These are phyloP conservation scores for Clitoria ternatea DNA, from an alignment of 306 rosid species.

Conservation along the genomic window DNA sequence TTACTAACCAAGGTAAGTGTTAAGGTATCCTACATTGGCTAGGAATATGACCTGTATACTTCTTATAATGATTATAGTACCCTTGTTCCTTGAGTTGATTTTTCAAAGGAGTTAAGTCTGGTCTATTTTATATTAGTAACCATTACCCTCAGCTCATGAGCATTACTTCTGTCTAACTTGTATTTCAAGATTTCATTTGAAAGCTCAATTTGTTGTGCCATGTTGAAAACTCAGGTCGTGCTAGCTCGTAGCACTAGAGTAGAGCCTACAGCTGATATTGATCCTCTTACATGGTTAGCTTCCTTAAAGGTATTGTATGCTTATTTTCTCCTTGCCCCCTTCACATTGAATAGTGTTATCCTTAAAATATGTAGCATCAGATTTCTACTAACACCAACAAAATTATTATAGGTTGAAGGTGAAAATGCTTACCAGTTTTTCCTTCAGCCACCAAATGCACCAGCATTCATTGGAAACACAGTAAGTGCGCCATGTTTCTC, in stretches of 20 bases:
- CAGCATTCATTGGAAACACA: slow-evolving; percentile 91
- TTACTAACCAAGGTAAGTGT: slow-evolving; percentile 63
- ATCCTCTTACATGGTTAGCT: slow-evolving; percentile 75
- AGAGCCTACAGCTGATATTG: slow-evolving; percentile 58
- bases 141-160: background rate
- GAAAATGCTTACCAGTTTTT: slow-evolving; percentile 77
- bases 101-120: too few relatives aligned
- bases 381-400: slow-evolving; percentile 14
- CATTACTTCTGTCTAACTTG: slow-evolving; percentile 1
- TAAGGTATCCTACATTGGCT: too few relatives aligned
- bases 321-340: background rate
- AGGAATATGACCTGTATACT: too few relatives aligned
- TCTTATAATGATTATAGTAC: too few relatives aligned
- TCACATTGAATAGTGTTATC: background rate
- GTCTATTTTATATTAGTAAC: too few relatives aligned
- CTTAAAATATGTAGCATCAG: background rate
- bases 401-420: slow-evolving; percentile 65
- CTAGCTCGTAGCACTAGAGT: slow-evolving; percentile 91
- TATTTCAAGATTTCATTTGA: slow-evolving; percentile 18
- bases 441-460: slow-evolving; percentile 85
- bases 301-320: slow-evolving; percentile 60
- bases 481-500: slow-evolving; percentile 39
- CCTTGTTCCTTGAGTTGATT: too few relatives aligned
- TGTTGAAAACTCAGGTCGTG: slow-evolving; percentile 66
- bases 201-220: slow-evolving; percentile 9